phyloP scores from a whole-genome alignment of 2,329 filamentous ascomycete species.

The Rutstroemia sp. region DNA sequence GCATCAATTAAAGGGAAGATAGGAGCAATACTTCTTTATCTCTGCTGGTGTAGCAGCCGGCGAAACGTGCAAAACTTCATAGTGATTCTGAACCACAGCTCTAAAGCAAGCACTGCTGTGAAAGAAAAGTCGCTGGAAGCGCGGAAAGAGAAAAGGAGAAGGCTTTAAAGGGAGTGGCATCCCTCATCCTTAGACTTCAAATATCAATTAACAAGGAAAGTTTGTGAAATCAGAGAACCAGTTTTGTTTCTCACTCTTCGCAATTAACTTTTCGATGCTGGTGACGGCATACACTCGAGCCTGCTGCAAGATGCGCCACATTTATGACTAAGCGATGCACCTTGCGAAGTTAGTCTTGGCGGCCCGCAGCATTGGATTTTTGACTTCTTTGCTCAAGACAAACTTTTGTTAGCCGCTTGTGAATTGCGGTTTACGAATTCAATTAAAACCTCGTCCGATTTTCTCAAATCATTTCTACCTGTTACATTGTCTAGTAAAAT shows the following conservation, averaged over 20 bases:
- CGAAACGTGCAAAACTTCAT: conserved; percentile 71
- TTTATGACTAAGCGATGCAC: no score
- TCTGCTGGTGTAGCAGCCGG: conserved; percentile 62
- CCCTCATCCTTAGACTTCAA: conserved; percentile 30
- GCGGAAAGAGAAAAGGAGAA: conserved; percentile 10
- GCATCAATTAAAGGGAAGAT: background rate
- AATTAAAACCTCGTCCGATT: no score
- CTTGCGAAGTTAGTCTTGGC: background rate
- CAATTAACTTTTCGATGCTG: background rate
- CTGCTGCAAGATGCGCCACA: no score
- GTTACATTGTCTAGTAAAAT: background rate
- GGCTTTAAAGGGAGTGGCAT: conserved; percentile 45
- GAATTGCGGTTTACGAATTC: no score
- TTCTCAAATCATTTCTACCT: no score
- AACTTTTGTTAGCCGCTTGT: no score
- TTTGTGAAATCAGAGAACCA: background rate
- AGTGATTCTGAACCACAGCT: conserved; percentile 52
- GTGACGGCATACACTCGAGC: background rate
- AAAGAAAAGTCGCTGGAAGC: conserved; percentile 35
- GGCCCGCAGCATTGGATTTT: no score
- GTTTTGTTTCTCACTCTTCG: background rate
- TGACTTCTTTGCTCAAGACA: no score
- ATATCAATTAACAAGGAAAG: background rate
- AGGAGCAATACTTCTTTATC: conserved; percentile 65
- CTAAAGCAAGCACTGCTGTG: conserved; percentile 35